These are phyloP conservation scores for Pleurozium schreberi DNA, from an alignment of 225 moss, liverwort and hornwort species.

Conservation along the genomic window DNA sequence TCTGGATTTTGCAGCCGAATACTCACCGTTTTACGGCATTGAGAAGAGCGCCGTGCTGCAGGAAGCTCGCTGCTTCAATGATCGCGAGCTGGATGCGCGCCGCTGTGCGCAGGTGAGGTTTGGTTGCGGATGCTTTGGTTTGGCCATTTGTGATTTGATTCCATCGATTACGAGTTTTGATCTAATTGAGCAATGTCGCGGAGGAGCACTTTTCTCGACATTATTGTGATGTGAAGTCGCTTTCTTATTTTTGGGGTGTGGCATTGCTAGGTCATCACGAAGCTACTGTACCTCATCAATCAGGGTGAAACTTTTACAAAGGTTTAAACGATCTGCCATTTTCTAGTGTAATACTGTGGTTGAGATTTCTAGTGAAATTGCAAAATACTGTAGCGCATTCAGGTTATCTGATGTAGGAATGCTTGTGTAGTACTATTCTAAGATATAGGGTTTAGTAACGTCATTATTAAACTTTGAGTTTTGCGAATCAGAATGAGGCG, in stretches of 20 bases:
- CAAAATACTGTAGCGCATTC: background rate
- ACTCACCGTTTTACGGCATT: constrained; percentile 84
- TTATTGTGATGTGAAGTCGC: background rate
- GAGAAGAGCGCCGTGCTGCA: constrained; percentile 84
- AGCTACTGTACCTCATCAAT: constrained; percentile 80
- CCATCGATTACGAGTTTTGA: background rate
- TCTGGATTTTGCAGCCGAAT: constrained; percentile 56
- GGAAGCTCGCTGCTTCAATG: constrained; percentile 79
- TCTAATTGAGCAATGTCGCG: background rate
- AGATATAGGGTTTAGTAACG: constrained; percentile 3
- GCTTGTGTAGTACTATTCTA: background rate
- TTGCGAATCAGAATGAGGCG: constrained; percentile 58
- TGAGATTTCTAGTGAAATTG: background rate
- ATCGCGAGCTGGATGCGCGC: constrained; percentile 81
- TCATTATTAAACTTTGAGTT: background rate
- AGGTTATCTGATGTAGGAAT: background rate
- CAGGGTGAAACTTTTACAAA: constrained; percentile 82
- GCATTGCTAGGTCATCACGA: constrained; percentile 68
- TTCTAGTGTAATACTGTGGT: background rate
- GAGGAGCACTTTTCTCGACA: background rate
- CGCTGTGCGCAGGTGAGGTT: constrained; percentile 75
- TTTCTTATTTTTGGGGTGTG: background rate
- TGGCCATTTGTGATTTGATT: background rate
- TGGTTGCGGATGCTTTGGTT: background rate
- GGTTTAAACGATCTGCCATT: constrained; percentile 12